phyloP scores from a whole-genome alignment of 306 rosid species.

The Mimosa pudica region DNA sequence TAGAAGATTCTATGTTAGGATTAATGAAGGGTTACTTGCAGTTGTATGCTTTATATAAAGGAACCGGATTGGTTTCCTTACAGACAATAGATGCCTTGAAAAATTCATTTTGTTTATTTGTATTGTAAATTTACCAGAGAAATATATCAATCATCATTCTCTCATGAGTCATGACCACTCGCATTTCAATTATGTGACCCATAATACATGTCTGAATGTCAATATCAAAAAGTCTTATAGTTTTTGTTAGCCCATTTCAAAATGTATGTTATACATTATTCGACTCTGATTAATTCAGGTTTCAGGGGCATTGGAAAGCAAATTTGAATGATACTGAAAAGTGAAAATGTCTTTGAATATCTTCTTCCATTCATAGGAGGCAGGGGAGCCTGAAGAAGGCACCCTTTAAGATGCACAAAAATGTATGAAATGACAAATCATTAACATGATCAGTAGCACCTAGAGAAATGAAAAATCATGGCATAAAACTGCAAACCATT shows the following conservation, averaged over 20 bases:
- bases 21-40: conserved; percentile 25
- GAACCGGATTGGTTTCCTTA: conserved; percentile 17
- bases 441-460: not conserved
- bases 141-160: not conserved
- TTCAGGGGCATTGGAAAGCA: not conserved
- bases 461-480: not conserved
- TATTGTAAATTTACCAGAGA: not conserved
- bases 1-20: not conserved
- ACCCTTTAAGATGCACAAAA: not conserved
- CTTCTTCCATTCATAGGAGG: not conserved
- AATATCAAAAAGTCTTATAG: not conserved
- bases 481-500: not conserved
- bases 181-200: not conserved
- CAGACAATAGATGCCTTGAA: conserved; percentile 17
- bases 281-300: not conserved
- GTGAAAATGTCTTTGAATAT: not conserved
- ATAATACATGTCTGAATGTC: not conserved
- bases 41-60: conserved; percentile 24
- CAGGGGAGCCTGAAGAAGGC: not conserved
- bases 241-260: not conserved
- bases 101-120: not conserved
- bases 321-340: not conserved
- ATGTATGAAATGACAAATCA: not conserved
- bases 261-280: not conserved
- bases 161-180: not conserved